Percentiles rank a stretch among this genome's conserved stretches.
Evolutionary conservation across 2,329 filamentous ascomycete species (phyloP).

Genomic region (Coniochaeta pulveracea): DNA sequence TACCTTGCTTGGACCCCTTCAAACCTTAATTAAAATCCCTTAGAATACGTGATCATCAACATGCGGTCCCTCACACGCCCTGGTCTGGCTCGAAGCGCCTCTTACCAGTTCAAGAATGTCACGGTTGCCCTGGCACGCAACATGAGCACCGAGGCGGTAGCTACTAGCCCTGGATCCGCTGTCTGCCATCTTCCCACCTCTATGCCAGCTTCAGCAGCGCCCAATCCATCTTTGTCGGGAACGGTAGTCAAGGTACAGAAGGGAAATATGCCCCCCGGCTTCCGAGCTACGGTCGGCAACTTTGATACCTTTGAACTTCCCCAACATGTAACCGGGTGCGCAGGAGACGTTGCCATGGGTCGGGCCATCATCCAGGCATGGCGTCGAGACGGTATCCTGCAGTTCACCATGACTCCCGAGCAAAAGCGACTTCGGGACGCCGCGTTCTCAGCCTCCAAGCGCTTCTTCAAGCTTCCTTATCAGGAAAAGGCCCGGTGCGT

Average conservation of each 20-base stretch:
- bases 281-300: constrained; percentile 16
- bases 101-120: no score
- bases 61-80: no score
- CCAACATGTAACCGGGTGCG: constrained; percentile 19
- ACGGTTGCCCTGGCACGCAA: no score
- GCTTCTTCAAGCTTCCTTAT: constrained; percentile 25
- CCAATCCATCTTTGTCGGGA: background rate
- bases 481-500: constrained; percentile 28
- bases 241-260: no score
- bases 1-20: no score
- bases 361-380: constrained; percentile 28
- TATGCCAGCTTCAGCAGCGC: no score
- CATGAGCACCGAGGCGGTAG: no score
- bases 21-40: no score
- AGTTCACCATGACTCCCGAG: constrained; percentile 26
- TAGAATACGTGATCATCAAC: no score
- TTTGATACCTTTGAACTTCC: constrained; percentile 32
- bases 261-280: constrained; percentile 21
- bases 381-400: constrained; percentile 32
- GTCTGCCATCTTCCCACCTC: no score
- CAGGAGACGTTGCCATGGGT: constrained; percentile 23
- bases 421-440: constrained; percentile 23
- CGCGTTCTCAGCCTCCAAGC: constrained; percentile 23
- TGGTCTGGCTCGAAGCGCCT: no score
- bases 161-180: no score